Percentiles rank a stretch among this genome's conserved stretches.
These are phyloP conservation scores for Exserohilum turcica DNA, from an alignment of 2,329 filamentous ascomycete species.

Conservation along the genomic window DNA sequence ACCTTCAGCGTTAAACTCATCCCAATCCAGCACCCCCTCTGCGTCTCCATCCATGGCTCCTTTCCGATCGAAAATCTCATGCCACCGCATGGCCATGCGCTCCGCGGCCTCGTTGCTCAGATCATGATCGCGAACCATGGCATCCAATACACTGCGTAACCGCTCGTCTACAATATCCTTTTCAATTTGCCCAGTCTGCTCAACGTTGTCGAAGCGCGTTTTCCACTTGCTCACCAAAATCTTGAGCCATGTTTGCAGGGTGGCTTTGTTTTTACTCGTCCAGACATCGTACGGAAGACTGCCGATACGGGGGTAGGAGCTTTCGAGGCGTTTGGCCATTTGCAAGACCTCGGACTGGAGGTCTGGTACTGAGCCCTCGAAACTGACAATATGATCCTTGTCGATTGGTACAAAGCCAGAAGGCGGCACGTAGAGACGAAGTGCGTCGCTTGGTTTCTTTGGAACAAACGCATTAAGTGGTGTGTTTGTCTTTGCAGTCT, in stretches of 20 bases:
- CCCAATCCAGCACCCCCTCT: slow-evolving; percentile 16
- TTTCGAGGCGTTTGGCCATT: slow-evolving; percentile 27
- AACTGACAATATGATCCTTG: slow-evolving; percentile 21
- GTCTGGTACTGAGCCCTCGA: slow-evolving; percentile 15
- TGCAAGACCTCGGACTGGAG: slow-evolving; percentile 30
- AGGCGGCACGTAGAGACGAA: slow-evolving; percentile 18
- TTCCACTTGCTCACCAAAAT: slow-evolving; percentile 33
- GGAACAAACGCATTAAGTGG: too few relatives aligned
- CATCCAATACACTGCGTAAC: slow-evolving; percentile 26
- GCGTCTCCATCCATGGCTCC: slow-evolving; percentile 8
- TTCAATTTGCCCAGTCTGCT: background rate
- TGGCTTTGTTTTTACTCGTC: slow-evolving; percentile 23
- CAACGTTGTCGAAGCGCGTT: slow-evolving; percentile 25
- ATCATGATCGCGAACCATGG: slow-evolving; percentile 32
- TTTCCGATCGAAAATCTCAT: slow-evolving; percentile 19
- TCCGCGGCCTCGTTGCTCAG: slow-evolving; percentile 28
- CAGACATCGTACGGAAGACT: slow-evolving; percentile 33
- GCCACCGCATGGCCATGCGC: slow-evolving; percentile 34
- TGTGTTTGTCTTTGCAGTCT: background rate
- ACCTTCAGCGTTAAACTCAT: slow-evolving; percentile 26
- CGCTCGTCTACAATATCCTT: slow-evolving; percentile 11
- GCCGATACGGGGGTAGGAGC: slow-evolving; percentile 33
- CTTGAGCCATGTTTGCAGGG: slow-evolving; percentile 36
- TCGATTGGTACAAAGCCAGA: slow-evolving; percentile 24
- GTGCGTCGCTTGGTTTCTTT: slow-evolving; percentile 9